Evolutionary conservation across 2,329 filamentous ascomycete species (phyloP).

Genomic region (Colletotrichum abscissum): DNA sequence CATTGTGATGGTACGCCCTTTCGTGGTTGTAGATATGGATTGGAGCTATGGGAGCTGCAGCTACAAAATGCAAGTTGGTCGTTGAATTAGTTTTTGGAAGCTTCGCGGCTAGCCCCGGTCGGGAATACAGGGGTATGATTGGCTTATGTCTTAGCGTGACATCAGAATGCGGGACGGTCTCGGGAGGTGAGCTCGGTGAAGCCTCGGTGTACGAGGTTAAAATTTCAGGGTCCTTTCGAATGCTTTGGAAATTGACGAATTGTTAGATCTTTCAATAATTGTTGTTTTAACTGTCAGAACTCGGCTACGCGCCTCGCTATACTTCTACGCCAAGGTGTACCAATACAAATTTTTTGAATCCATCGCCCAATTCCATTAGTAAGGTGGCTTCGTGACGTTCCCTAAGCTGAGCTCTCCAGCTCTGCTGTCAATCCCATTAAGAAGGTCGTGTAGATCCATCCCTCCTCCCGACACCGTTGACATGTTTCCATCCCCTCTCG

Average conservation of each 20-base stretch:
- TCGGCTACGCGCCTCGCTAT: slow-evolving; percentile 34
- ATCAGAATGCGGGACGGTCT: not conserved
- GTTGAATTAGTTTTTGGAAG: slow-evolving; percentile 22
- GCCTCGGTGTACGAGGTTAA: slow-evolving; percentile 1
- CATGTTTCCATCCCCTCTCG: slow-evolving; percentile 39
- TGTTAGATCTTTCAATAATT: slow-evolving; percentile 1
- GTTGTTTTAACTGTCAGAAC: slow-evolving; percentile 18
- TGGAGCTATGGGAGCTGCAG: not conserved
- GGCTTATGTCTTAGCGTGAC: slow-evolving; percentile 19
- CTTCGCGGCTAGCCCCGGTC: slow-evolving; percentile 11
- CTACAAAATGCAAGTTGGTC: slow-evolving; percentile 8
- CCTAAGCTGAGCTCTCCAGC: slow-evolving; percentile 58
- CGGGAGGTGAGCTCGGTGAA: slow-evolving; percentile 15
- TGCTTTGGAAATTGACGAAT: not conserved
- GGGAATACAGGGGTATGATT: slow-evolving; percentile 8
- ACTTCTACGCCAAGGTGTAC: slow-evolving; percentile 29
- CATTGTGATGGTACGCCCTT: slow-evolving; percentile 46
- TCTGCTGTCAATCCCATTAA: slow-evolving; percentile 62
- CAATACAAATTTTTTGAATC: slow-evolving; percentile 26
- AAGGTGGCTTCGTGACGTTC: slow-evolving; percentile 61
- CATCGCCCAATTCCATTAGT: slow-evolving; percentile 45
- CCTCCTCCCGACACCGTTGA: slow-evolving; percentile 48
- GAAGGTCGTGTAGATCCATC: slow-evolving; percentile 61
- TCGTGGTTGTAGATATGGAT: not conserved
- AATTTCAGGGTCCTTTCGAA: not conserved